Evolutionary conservation across 345 rosid genomes (phyloP).

Genomic region (Rhodamnia rubescens): DNA sequence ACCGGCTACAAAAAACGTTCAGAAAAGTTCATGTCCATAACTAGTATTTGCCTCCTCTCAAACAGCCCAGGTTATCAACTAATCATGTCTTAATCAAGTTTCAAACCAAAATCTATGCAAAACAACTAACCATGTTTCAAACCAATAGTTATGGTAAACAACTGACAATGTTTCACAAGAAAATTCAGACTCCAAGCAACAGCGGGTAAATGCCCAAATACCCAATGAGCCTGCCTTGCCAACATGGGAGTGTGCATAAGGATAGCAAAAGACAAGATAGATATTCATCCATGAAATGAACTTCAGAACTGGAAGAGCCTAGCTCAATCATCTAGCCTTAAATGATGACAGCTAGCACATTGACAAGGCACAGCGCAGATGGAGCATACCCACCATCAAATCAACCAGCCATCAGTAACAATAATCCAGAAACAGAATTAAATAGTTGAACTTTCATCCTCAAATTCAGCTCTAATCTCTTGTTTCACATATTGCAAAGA

Average conservation of each 20-base stretch:
- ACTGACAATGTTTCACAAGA: too few species aligned
- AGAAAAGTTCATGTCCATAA: neutral
- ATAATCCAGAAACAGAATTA: neutral
- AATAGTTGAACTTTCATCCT: neutral
- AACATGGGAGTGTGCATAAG: too few species aligned
- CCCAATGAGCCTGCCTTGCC: too few species aligned
- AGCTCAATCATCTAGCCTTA: neutral
- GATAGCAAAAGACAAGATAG: too few species aligned
- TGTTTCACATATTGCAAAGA: neutral
- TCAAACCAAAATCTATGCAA: neutral
- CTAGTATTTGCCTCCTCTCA: neutral
- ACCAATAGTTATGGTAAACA: neutral
- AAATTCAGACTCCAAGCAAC: too few species aligned
- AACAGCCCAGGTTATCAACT: neutral
- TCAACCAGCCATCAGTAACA: neutral
- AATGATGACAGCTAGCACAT: neutral
- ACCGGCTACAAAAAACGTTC: neutral
- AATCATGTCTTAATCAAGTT: neutral
- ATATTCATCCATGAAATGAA: too few species aligned
- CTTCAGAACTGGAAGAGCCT: neutral
- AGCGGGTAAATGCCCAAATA: too few species aligned
- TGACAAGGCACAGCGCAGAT: neutral
- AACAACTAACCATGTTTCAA: neutral
- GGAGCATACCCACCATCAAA: neutral
- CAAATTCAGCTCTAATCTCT: neutral